Conservation (phyloP, 805 yeast genomes). For the Metschnikowia cerradonensis region DNA sequence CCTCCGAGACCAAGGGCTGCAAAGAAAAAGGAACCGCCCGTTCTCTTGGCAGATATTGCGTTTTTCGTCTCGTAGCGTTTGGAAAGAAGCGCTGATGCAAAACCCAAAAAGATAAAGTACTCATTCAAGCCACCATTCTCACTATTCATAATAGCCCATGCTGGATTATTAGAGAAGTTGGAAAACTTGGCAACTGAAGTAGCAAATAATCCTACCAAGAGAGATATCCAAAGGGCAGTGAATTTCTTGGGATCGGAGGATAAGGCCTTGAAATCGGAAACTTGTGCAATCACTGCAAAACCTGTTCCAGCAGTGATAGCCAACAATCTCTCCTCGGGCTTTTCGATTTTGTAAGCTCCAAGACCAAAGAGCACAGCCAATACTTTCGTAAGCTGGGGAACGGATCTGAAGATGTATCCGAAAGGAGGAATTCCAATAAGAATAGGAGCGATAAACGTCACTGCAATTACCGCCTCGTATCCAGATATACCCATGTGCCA, state of each 20-base stretch:
- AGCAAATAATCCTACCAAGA: slow-evolving; percentile 65
- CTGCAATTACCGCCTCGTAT: slow-evolving; percentile 65
- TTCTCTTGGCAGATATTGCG: background rate
- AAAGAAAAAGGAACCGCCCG: slow-evolving; percentile 43
- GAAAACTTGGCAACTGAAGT: slow-evolving; percentile 75
- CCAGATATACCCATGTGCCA: slow-evolving; percentile 99
- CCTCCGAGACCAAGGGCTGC: slow-evolving; percentile 75
- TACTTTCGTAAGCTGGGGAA: slow-evolving; percentile 54
- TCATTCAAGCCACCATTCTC: slow-evolving; percentile 84
- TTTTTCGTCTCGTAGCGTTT: slow-evolving; percentile 27
- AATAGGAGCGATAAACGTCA: slow-evolving; percentile 56
- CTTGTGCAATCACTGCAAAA: slow-evolving; percentile 58
- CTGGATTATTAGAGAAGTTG: slow-evolving; percentile 82
- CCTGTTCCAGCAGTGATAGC: slow-evolving; percentile 63
- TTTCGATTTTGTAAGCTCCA: slow-evolving; percentile 65
- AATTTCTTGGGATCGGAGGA: slow-evolving; percentile 26
- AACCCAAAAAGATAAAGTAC: slow-evolving; percentile 62
- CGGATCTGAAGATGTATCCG: slow-evolving; percentile 22
- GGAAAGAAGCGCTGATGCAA: slow-evolving; percentile 61
- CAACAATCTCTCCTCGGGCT: slow-evolving; percentile 69
- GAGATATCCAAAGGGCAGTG: slow-evolving; percentile 51
- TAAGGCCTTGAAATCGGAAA: slow-evolving; percentile 45
- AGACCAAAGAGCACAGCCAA: slow-evolving; percentile 61
- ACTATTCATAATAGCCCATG: slow-evolving; percentile 91
- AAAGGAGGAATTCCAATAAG: slow-evolving; percentile 43